Evolutionary conservation across 129 eudicot genomes (phyloP), one percentile per base, ranked within the genome.

Genomic region (Artemisia tridentata): DNA sequence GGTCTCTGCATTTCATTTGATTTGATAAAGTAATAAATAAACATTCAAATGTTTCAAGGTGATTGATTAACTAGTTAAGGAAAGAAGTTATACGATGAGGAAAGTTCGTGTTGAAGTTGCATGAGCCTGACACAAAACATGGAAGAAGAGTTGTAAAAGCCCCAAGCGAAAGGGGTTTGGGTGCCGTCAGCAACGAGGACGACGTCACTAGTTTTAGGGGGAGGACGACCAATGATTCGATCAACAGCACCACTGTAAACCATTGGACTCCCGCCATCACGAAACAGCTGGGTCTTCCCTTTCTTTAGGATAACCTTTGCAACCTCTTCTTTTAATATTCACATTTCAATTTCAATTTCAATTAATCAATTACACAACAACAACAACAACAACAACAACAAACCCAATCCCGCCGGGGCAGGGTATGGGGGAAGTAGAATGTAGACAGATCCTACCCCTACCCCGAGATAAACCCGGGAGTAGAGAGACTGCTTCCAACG

Each of bases 111-210:
- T 59, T 92, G 91, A 23, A 89, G 83, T 74, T 93, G 98, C 98
- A 93, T 93, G 63, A 93, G 92, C 11, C 97, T 82, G 64, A 93
- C 97, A 60, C 95, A 84, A 45, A 89, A 93, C 97, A 93, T 93
- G 67, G 98, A 93, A 80, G 67, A 85, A 57, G 98, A 89, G 71
- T 93, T 93, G 67, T 89, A 93, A 52, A 93, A 69, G 0, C 96
- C 98, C 98, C 97, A 93, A 38, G 86, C 98, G 38, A 93, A 89
- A 15, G 98, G 96, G 48, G 81, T 93, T 65, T 93, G 88, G 11
- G 97, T 65, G 20, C 97, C 98, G 66, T 93, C 98, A 67, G 98
- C 91, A 3, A 93, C 92, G 23, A 93, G 95, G 52, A 93, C 98
- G 55, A 82, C 67, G 16, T 93, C 98, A 4, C 97, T 96, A 7